phyloP scores from a whole-genome alignment of 164 flowering plant species.

The Vitis amurensis region DNA sequence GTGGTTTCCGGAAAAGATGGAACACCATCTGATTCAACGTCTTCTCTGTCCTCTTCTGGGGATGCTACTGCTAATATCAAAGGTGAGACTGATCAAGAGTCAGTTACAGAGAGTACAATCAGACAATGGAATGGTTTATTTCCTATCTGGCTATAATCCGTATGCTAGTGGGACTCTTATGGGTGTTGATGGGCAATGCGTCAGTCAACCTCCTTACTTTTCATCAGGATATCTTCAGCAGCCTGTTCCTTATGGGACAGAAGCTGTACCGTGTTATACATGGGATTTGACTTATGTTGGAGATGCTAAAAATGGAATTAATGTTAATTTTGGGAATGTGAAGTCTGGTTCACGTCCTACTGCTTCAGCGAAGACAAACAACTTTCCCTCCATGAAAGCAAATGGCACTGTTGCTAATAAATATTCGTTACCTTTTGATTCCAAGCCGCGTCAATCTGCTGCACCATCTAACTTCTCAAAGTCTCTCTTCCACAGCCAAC shows the following conservation, averaged over 20 bases:
- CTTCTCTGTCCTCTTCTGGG: constrained; percentile 18
- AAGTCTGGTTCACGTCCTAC: constrained; percentile 22
- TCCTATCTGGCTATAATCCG: constrained; percentile 38
- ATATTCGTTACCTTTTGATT: constrained; percentile 9
- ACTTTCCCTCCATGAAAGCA: constrained; percentile 24
- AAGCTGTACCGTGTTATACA: constrained; percentile 27
- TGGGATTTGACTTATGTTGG: constrained; percentile 29
- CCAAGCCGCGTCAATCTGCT: constrained; percentile 2
- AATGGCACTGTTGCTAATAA: constrained; percentile 18
- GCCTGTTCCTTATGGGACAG: constrained; percentile 34
- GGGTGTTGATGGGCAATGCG: constrained; percentile 40
- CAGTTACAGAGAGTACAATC: constrained; percentile 29
- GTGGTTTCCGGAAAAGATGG: constrained; percentile 36
- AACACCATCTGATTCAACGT: constrained; percentile 21
- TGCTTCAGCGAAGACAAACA: constrained; percentile 25
- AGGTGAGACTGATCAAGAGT: constrained; percentile 28
- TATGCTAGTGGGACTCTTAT: constrained; percentile 30
- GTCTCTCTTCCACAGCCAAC: constrained; percentile 19
- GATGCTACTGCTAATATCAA: constrained; percentile 25
- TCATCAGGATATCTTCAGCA: constrained; percentile 33
- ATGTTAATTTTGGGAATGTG: constrained; percentile 18
- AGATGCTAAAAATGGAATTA: constrained; percentile 22
- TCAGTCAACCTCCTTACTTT: constrained; percentile 34
- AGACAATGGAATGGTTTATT: constrained; percentile 33
- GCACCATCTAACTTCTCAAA: constrained; percentile 24